Conservation (phyloP, 2,329 filamentous ascomycete species). For the Penicillium sp. region DNA sequence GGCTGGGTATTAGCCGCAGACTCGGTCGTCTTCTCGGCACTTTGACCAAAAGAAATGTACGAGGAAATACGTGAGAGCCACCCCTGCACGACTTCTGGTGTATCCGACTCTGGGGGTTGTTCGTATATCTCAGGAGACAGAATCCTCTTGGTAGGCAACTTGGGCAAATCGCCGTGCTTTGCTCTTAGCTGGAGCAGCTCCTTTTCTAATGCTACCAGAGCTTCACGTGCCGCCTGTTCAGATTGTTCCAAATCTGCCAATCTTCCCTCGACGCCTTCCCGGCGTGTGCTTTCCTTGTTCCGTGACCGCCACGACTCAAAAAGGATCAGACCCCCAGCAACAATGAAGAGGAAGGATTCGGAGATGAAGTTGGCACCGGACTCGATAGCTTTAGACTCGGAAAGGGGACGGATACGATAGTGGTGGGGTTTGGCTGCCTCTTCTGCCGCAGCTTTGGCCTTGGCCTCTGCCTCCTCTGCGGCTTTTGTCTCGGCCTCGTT, state of each 20-base stretch:
- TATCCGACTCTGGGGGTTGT: conserved; percentile 19
- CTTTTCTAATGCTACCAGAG: conserved; percentile 46
- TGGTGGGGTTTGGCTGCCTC: conserved; percentile 49
- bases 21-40: conserved; percentile 7
- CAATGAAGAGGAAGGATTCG: conserved; percentile 64
- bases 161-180: conserved; percentile 33
- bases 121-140: conserved; percentile 43
- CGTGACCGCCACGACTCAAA: conserved; percentile 61
- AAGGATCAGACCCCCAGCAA: conserved; percentile 61
- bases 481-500: conserved; percentile 59
- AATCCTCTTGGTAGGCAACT: conserved; percentile 30
- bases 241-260: conserved; percentile 57
- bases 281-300: conserved; percentile 57
- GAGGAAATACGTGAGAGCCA: conserved; percentile 37
- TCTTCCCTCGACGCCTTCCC: conserved; percentile 60
- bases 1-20: conserved; percentile 10
- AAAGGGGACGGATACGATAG: conserved; percentile 61
- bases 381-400: conserved; percentile 67
- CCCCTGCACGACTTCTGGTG: conserved; percentile 18
- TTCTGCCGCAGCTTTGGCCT: conserved; percentile 41
- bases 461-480: conserved; percentile 50
- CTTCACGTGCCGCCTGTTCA: conserved; percentile 40
- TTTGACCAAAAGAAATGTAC: conserved; percentile 29
- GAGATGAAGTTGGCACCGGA: conserved; percentile 67
- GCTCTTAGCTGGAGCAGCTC: conserved; percentile 44